Base-by-base conservation (phyloP, 441 rosid genomes). In the Pelargonium cotyledonis region DNA sequence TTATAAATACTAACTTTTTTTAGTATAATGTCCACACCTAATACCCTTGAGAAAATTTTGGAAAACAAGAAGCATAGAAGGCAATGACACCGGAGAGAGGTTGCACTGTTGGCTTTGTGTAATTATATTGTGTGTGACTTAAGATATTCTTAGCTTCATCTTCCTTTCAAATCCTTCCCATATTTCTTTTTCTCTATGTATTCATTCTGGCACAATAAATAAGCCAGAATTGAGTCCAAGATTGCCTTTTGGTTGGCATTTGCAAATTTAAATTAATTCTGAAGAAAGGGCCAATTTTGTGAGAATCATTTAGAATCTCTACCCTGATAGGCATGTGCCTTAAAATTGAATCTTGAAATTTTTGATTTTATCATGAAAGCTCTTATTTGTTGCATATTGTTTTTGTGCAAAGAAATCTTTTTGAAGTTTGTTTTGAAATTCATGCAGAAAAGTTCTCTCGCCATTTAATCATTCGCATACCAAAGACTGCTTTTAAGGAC, bases 361-460 rank as follows among this genome's bases (percentile, higher is more conserved):
- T 49, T 1, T 49, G n/a, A 49, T 49, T 11, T 14, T 49, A 49
- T 14, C 57, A n/a, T 14, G 57, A 49, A 49, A 49, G 16, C 57
- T 49, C n/a, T 49, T 49, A 49, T 49, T 14, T 49, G 57, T 14
- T 4, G 57, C 57, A 49, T 49, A 4, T 29, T 49, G 51, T 4
- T 49, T 49, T n/a, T 2, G 6, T 49, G 5, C 57, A 49, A 49
- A 14, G n/a, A 49, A 6, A 14, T 49, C 15, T 14, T 11, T 49
- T 49, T 12, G 3, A 11, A 49, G 14, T 49, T 4, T 12, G 2
- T 49, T 12, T 49, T 49, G 43, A 14, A 60, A 61, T 65, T 47
- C 62, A 19, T 81, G 81, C 96, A 91, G 96, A 86, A 65, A 95
- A 95, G 82, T 91, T 91, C 79, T 95, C 97, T 18, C 96, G 97